Evolutionary conservation across 2,329 filamentous ascomycete species (phyloP).

Genomic region (Rutstroemia sp.): DNA sequence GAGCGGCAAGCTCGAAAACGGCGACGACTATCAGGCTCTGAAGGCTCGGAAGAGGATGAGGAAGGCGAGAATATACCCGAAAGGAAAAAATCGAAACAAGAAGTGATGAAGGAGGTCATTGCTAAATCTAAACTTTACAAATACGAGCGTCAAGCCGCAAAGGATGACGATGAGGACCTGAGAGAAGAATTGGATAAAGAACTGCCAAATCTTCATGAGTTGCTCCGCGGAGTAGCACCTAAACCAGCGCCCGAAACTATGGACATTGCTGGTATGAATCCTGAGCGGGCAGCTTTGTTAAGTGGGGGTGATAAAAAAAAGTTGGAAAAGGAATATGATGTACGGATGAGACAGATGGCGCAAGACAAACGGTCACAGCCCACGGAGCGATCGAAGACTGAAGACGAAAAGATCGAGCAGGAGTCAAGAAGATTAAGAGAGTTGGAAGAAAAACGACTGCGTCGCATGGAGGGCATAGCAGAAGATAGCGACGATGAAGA

Average conservation of each 20-base stretch:
- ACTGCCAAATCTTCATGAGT: constrained; percentile 64
- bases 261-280: constrained; percentile 46
- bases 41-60: constrained; percentile 42
- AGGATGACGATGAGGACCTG: constrained; percentile 88
- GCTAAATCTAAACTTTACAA: constrained; percentile 95
- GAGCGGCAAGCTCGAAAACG: constrained; percentile 50
- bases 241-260: constrained; percentile 34
- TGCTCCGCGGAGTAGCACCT: constrained; percentile 54
- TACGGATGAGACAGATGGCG: constrained; percentile 71
- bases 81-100: constrained; percentile 88
- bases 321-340: constrained; percentile 82
- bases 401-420: constrained; percentile 74
- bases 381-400: constrained; percentile 82
- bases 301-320: constrained; percentile 54
- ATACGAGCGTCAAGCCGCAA: constrained; percentile 84
- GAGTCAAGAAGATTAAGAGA: constrained; percentile 70
- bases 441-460: constrained; percentile 74
- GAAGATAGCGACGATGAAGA: constrained; percentile 58
- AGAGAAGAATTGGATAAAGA: constrained; percentile 79
- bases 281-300: constrained; percentile 53
- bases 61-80: constrained; percentile 56
- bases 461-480: constrained; percentile 82
- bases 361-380: constrained; percentile 81
- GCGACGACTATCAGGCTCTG: constrained; percentile 41
- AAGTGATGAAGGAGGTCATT: constrained; percentile 97